Evolutionary conservation across 352 stramenopile genomes (phyloP).

Genomic region (Phytophthora colocasiae): DNA sequence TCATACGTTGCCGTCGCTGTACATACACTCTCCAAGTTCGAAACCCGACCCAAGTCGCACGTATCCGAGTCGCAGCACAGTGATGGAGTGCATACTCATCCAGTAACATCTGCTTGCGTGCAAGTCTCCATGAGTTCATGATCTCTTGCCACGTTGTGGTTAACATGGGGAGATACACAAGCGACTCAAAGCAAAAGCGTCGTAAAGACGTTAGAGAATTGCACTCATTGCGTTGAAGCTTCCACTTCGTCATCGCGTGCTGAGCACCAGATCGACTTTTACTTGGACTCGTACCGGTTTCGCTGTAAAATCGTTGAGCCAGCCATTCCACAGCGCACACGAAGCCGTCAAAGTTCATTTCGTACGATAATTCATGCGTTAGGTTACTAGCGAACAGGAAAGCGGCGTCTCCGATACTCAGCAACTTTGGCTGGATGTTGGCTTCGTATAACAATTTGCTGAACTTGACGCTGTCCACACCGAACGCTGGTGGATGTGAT

Average conservation of each 20-base stretch:
- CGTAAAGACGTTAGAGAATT: conserved; percentile 22
- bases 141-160: conserved; percentile 45
- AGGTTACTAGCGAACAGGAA: conserved; percentile 67
- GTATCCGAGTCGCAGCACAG: conserved; percentile 61
- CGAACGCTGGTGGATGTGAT: conserved; percentile 52
- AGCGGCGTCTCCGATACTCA: conserved; percentile 69
- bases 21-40: conserved; percentile 28
- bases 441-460: conserved; percentile 77
- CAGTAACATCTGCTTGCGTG: conserved; percentile 45
- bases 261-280: conserved; percentile 13
- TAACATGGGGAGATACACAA: conserved; percentile 56
- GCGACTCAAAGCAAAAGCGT: conserved; percentile 52
- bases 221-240: conserved; percentile 9
- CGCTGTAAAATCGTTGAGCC: conserved; percentile 41
- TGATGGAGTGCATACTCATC: conserved; percentile 38
- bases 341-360: conserved; percentile 72
- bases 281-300: not conserved
- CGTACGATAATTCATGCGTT: conserved; percentile 49
- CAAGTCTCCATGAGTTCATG: conserved; percentile 55
- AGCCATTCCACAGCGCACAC: conserved; percentile 47
- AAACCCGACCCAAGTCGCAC: conserved; percentile 47
- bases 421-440: conserved; percentile 46
- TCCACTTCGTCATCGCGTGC: conserved; percentile 28
- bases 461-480: conserved; percentile 82
- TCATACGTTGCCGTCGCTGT: conserved; percentile 38